Percentiles rank a stretch among this genome's conserved stretches.
These are phyloP conservation scores for Ulmus americana DNA, from an alignment of 331 rosid genomes.

Conservation along the genomic window DNA sequence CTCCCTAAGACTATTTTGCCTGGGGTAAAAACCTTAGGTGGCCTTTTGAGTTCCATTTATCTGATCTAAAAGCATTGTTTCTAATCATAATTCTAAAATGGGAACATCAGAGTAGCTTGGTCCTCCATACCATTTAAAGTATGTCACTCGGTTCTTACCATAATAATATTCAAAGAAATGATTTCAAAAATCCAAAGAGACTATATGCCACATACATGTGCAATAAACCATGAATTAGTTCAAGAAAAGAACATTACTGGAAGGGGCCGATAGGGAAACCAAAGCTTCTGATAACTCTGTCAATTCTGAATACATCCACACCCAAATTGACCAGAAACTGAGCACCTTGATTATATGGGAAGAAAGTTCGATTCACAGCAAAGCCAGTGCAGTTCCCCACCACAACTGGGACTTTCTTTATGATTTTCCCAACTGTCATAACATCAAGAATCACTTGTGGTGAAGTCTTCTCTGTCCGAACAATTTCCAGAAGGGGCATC, in stretches of 20 bases:
- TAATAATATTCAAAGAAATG: no score
- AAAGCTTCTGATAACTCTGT: conserved; percentile 58
- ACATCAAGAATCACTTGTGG: conserved; percentile 91
- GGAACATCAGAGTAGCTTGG: not conserved
- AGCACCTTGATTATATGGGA: conserved; percentile 85
- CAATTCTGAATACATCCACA: conserved; percentile 73
- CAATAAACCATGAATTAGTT: conserved; percentile 13
- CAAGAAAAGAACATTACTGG: conserved; percentile 59
- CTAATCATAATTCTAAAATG: not conserved
- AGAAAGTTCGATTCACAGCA: conserved; percentile 89
- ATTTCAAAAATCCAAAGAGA: not conserved
- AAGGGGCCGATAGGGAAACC: conserved; percentile 96
- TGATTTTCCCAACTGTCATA: conserved; percentile 70
- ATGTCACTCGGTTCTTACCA: not conserved
- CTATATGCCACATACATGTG: not conserved
- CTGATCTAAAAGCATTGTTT: not conserved
- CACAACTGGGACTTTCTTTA: conserved; percentile 83
- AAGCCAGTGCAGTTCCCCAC: conserved; percentile 98
- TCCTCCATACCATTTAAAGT: not conserved
- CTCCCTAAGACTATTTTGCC: not conserved
- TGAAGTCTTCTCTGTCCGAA: conserved; percentile 77
- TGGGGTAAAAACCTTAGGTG: not conserved
- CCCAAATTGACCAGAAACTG: conserved; percentile 65
- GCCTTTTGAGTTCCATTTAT: not conserved
- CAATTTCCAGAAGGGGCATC: conserved; percentile 95